These are phyloP conservation scores for Bauhinia variegata DNA, from an alignment of 306 rosid species.

Conservation along the genomic window DNA sequence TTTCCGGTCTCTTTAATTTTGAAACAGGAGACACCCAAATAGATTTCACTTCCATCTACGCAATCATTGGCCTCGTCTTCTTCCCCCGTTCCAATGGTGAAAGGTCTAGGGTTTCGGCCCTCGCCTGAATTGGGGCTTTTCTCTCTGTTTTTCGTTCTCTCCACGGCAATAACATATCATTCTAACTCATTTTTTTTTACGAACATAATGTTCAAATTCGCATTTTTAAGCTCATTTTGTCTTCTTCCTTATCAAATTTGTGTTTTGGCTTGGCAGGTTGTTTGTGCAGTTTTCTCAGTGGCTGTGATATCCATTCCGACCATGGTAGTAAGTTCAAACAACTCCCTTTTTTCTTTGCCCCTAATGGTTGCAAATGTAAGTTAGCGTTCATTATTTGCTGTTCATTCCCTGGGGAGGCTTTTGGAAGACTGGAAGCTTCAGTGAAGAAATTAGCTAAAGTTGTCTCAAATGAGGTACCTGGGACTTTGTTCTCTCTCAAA, in stretches of 20 bases:
- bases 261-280: conserved; percentile 39
- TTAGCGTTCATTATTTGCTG: conserved; percentile 10
- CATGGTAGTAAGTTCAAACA: conserved; percentile 40
- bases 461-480: conserved; percentile 55
- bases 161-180: conserved; percentile 31
- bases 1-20: background rate
- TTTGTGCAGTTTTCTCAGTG: conserved; percentile 52
- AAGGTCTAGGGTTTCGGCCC: conserved; percentile 37
- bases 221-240: background rate
- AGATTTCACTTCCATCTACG: background rate
- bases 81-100: conserved; percentile 21
- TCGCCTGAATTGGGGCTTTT: conserved; percentile 44
- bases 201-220: background rate
- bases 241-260: no score
- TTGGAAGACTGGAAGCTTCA: conserved; percentile 53
- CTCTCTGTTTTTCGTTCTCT: conserved; percentile 43
- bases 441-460: conserved; percentile 48
- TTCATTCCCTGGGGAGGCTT: conserved; percentile 45
- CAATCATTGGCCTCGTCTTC: conserved; percentile 4
- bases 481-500: conserved; percentile 57
- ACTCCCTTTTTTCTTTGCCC: background rate
- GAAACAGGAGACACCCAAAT: conserved; percentile 1
- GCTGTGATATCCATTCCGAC: conserved; percentile 55
- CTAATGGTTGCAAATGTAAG: background rate
- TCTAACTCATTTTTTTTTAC: background rate